Percentiles rank a stretch among this genome's conserved stretches.
phyloP scores from a whole-genome alignment of 2,329 filamentous ascomycete species.

The Scleromitrula shiraiana region DNA sequence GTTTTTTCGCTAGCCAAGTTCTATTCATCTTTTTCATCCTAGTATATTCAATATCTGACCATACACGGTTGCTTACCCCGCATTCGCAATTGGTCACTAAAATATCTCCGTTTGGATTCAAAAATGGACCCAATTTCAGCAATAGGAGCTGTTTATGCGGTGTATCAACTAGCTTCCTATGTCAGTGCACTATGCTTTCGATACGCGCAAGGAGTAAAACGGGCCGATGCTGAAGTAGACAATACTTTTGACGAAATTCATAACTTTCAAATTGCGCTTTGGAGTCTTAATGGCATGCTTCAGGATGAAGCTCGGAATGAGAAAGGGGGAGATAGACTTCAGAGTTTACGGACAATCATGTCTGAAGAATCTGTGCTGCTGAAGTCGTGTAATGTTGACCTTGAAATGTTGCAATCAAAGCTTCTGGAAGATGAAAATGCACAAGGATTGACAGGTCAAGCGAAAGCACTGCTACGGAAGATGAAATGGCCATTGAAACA shows the following conservation, averaged over 20 bases:
- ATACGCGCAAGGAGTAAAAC: not conserved
- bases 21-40: no score
- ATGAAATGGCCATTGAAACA: not conserved
- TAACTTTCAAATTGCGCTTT: not conserved
- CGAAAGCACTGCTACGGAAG: not conserved
- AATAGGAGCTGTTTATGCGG: not conserved
- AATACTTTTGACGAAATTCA: not conserved
- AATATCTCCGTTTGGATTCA: no score
- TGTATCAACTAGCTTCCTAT: not conserved
- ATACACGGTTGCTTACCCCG: no score
- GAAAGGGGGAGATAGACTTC: not conserved
- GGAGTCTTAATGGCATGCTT: not conserved
- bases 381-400: not conserved
- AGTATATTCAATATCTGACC: no score
- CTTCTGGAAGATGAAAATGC: not conserved
- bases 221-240: not conserved
- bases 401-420: not conserved
- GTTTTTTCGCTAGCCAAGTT: no score
- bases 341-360: not conserved
- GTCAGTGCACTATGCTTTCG: not conserved
- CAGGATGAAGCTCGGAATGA: not conserved
- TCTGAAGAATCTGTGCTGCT: not conserved
- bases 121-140: not conserved
- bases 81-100: no score
- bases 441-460: not conserved